A percentile compares a stretch with the other conserved stretches of the same genome.
Evolutionary conservation across 176 grass and related monocot genomes (phyloP).

Genomic region (Carex pumila): DNA sequence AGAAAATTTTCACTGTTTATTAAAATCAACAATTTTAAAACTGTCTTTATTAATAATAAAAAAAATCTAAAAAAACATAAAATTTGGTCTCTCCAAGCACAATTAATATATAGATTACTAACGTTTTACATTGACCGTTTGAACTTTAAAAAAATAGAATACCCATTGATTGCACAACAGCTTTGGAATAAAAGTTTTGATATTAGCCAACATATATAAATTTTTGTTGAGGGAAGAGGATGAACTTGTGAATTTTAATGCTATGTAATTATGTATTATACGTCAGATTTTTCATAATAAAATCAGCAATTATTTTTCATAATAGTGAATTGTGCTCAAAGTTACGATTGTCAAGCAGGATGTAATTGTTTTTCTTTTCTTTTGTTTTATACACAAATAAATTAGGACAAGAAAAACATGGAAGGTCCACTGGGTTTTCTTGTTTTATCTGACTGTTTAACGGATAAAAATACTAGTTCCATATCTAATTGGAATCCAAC

Average conservation of each 20-base stretch:
- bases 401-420: background rate
- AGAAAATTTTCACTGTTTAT: too few species aligned
- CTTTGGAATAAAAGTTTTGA: background rate
- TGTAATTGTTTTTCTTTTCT: background rate
- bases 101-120: too few species aligned
- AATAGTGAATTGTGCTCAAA: background rate
- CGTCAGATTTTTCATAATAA: background rate
- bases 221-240: too few species aligned
- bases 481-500: conserved; percentile 2
- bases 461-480: background rate
- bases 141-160: too few species aligned
- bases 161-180: too few species aligned
- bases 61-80: too few species aligned
- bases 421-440: background rate
- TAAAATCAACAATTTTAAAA: too few species aligned
- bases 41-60: too few species aligned
- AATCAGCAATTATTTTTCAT: background rate
- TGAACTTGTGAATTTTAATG: too few species aligned
- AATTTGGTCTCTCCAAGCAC: too few species aligned
- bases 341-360: background rate
- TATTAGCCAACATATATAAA: background rate
- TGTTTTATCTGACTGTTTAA: background rate
- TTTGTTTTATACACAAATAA: background rate
- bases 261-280: too few species aligned
- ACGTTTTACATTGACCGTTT: too few species aligned